phyloP scores from a whole-genome alignment of 768 basidiomycete species.

The Boletus vinaceobasis region DNA sequence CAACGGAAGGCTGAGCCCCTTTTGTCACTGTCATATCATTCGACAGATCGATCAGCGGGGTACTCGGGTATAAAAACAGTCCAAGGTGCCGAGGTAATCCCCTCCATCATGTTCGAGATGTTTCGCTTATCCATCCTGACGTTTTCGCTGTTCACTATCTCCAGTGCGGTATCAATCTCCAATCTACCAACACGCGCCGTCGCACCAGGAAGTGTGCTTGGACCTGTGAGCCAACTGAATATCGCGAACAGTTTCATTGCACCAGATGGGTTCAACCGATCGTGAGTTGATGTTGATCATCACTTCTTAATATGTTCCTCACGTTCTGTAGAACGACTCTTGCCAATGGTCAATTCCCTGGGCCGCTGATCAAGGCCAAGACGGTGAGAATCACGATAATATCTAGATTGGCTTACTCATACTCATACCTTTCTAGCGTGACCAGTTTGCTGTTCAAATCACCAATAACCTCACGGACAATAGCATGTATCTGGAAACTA shows the following conservation, averaged over 20 bases:
- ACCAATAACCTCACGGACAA: conserved; percentile 42
- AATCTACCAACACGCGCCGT: not conserved
- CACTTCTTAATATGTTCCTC: not conserved
- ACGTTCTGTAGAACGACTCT: conserved; percentile 37
- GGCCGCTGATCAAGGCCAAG: conserved; percentile 40
- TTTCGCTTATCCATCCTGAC: conserved; percentile 4
- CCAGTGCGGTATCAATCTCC: conserved; percentile 2
- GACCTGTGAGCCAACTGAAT: conserved; percentile 24
- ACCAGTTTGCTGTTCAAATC: conserved; percentile 40
- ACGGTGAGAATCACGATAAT: conserved; percentile 24
- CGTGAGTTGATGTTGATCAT: conserved; percentile 21
- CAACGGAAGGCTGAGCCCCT: not conserved
- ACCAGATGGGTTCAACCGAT: conserved; percentile 48
- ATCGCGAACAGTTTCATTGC: conserved; percentile 39
- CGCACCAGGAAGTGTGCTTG: conserved; percentile 4
- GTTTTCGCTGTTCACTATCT: conserved; percentile 3
- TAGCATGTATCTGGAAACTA: conserved; percentile 48
- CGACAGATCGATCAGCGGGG: not conserved
- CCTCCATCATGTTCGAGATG: not conserved
- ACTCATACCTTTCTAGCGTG: conserved; percentile 29
- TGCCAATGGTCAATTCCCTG: conserved; percentile 44
- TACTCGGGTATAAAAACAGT: conserved; percentile 8
- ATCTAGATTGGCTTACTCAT: not conserved
- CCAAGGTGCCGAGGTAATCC: no score
- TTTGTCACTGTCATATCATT: not conserved